These are phyloP conservation scores for Zygosaccharomyces gambellarensis DNA, from an alignment of 805 yeast species.

Conservation along the genomic window DNA sequence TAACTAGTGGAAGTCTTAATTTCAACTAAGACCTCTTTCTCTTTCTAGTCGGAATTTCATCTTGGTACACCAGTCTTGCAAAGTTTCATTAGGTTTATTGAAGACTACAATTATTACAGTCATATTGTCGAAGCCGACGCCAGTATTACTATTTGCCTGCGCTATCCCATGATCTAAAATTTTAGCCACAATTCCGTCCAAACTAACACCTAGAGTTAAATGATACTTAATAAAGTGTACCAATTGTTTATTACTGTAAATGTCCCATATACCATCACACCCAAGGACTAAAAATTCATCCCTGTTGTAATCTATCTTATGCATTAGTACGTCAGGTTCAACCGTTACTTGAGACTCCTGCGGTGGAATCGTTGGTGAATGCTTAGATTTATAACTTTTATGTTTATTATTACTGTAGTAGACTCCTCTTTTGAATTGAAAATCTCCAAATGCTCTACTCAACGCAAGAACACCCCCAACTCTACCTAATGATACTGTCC, in stretches of 20 bases:
- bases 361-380: slow-evolving; percentile 36
- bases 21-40: slow-evolving; percentile 26
- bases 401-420: slow-evolving; percentile 36
- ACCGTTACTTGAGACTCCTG: slow-evolving; percentile 77
- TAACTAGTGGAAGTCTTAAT: not conserved
- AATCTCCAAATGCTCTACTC: slow-evolving; percentile 86
- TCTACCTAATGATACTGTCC: slow-evolving; percentile 86
- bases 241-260: slow-evolving; percentile 53
- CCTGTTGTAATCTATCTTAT: slow-evolving; percentile 37
- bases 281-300: slow-evolving; percentile 73
- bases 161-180: slow-evolving; percentile 61
- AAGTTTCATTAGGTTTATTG: slow-evolving; percentile 41
- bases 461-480: slow-evolving; percentile 94
- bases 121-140: slow-evolving; percentile 82
- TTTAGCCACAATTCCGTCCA: slow-evolving; percentile 55
- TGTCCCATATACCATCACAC: slow-evolving; percentile 85
- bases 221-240: slow-evolving; percentile 52
- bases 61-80: slow-evolving; percentile 54
- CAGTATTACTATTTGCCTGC: slow-evolving; percentile 68
- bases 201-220: slow-evolving; percentile 50
- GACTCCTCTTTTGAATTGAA: slow-evolving; percentile 43
- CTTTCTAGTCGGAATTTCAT: slow-evolving; percentile 43
- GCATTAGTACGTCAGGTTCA: slow-evolving; percentile 68
- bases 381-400: slow-evolving; percentile 9
- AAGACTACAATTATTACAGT: slow-evolving; percentile 64